A percentile compares a stretch with the other conserved stretches of the same genome.
phyloP scores from a whole-genome alignment of 371 early-diverging fungal genomes.

The Mortierella sp. region DNA sequence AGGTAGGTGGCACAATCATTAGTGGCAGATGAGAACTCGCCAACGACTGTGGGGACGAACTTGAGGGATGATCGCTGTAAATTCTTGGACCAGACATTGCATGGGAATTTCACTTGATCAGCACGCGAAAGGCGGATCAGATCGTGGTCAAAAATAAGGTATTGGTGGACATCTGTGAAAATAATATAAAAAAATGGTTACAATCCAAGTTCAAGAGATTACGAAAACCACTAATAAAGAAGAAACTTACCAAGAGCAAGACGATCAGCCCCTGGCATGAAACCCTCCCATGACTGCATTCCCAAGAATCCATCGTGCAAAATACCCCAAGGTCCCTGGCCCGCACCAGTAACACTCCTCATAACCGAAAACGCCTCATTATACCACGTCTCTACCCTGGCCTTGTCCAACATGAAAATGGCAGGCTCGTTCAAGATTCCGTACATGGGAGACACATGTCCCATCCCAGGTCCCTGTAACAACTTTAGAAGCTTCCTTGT shows the following conservation, averaged over 20 bases:
- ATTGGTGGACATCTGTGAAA: constrained; percentile 62
- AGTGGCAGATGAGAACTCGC: constrained; percentile 80
- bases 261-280: constrained; percentile 49
- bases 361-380: constrained; percentile 45
- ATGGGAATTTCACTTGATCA: constrained; percentile 63
- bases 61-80: constrained; percentile 41
- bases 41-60: constrained; percentile 72
- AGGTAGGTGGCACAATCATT: constrained; percentile 82
- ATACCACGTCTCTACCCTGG: constrained; percentile 33
- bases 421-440: constrained; percentile 65
- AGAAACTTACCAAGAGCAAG: constrained; percentile 45
- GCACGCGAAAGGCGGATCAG: constrained; percentile 61
- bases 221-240: background rate
- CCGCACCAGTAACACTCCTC: constrained; percentile 31
- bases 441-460: constrained; percentile 65
- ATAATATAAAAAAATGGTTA: background rate
- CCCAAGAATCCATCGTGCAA: constrained; percentile 59
- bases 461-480: constrained; percentile 63
- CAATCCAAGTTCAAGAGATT: background rate
- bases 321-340: constrained; percentile 43
- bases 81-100: constrained; percentile 57
- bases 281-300: constrained; percentile 52
- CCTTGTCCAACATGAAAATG: constrained; percentile 44
- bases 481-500: constrained; percentile 57
- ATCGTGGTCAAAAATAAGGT: constrained; percentile 63